Base-by-base conservation (phyloP, 1,139 yeast genomes). In the Saccharomycopsis hybrid region DNA sequence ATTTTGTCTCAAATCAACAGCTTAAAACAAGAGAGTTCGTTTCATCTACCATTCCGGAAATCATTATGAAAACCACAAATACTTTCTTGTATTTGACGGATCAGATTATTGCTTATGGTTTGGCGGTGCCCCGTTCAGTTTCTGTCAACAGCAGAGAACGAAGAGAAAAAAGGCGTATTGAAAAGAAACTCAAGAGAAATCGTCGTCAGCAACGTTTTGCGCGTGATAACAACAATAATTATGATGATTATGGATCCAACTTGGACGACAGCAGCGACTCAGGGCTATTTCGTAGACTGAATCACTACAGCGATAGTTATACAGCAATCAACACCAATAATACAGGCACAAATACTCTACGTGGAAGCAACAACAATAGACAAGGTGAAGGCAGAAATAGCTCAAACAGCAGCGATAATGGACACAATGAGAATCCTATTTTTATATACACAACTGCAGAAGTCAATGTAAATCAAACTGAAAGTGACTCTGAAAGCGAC, bases 111-210 rank as follows among this genome's bases (percentile, higher is more conserved):
- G 78, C 80, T n/a, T 76, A 78, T 39, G 82, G 81, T 27, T 66
- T 79, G 59, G 80, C 80, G n/a, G 74, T 76, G 18, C 81, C 82
- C 0, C 59, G 81, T 43, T 74, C 81, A 0, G 77, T 73, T 5
- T 72, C 77, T 58, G 73, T 60, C 7, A 60, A 57, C 61, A 48
- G 55, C 58, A 24, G 51, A 44, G 31, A 56, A n/a, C 49, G 52
- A 48, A 32, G 38, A 18, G 37, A 32, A 35, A 30, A 30, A 30
- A 41, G n/a, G 41, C 11, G 28, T 30, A 35, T 43, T 27, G 37
- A 24, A 13, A 41, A 25, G 42, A 38, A n/a, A 18, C 7, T 44
- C 11, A 37, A 25, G 11, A 35, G 25, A 9, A 35, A 44, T 7
- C n/a, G 5, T 13, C 13, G 13, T n/a, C 29, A 43, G 27, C n/a